Percentiles rank a stretch among this genome's conserved stretches.
Evolutionary conservation across 1,284 basidiomycete genomes (phyloP).

Genomic region (Coniferiporia sulphurascens): DNA sequence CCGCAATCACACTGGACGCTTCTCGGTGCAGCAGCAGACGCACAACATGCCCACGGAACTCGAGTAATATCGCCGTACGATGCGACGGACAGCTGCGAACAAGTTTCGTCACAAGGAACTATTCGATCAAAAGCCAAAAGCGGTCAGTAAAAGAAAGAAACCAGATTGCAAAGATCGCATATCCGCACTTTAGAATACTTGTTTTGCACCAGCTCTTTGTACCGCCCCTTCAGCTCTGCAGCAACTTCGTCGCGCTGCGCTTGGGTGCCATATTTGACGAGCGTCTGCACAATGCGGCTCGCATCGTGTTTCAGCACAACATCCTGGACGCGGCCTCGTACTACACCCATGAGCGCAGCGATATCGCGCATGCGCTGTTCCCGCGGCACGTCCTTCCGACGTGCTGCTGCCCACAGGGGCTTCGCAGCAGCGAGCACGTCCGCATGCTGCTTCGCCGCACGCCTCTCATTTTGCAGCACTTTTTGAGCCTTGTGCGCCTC

Average conservation of each 20-base stretch:
- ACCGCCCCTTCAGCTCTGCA: slow-evolving; percentile 74
- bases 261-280: slow-evolving; percentile 80
- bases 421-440: slow-evolving; percentile 71
- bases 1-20: slow-evolving; percentile 76
- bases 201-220: slow-evolving; percentile 71
- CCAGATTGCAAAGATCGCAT: slow-evolving; percentile 4
- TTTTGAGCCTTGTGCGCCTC: slow-evolving; percentile 70
- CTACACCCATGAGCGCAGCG: slow-evolving; percentile 63
- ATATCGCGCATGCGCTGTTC: slow-evolving; percentile 74
- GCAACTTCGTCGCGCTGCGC: slow-evolving; percentile 77
- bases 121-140: neutral
- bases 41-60: slow-evolving; percentile 71
- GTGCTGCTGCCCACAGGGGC: slow-evolving; percentile 75
- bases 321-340: slow-evolving; percentile 76
- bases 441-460: slow-evolving; percentile 75
- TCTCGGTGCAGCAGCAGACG: slow-evolving; percentile 78
- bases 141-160: neutral
- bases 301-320: slow-evolving; percentile 89
- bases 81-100: slow-evolving; percentile 74
- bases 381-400: slow-evolving; percentile 65
- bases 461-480: slow-evolving; percentile 55
- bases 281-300: slow-evolving; percentile 81
- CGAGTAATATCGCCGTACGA: slow-evolving; percentile 65
- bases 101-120: slow-evolving; percentile 85
- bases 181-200: slow-evolving; percentile 79